These are phyloP conservation scores for Alternaria triticimaculans DNA, from an alignment of 2,329 filamentous ascomycete genomes.

Conservation along the genomic window DNA sequence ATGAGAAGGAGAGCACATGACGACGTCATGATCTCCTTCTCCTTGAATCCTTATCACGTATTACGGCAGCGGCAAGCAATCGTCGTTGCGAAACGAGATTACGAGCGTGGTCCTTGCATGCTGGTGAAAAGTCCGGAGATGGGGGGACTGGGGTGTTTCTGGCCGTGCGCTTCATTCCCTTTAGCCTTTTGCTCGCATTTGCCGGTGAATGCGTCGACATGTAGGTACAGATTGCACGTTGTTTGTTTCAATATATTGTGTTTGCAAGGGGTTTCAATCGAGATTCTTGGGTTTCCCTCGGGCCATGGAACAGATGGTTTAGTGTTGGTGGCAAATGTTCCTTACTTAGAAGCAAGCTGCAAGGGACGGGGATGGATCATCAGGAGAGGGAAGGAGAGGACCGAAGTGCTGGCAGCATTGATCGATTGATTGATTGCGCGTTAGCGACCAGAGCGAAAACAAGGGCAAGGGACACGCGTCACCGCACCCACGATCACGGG, in stretches of 20 bases:
- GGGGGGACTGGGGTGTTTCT: conserved; percentile 7
- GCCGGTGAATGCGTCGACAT: background rate
- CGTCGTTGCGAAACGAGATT: conserved; percentile 9
- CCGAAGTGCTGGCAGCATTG: background rate
- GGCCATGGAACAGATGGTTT: background rate
- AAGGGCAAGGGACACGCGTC: conserved; percentile 10
- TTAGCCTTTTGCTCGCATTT: conserved; percentile 3
- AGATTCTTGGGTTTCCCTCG: background rate
- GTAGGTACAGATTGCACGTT: conserved; percentile 4
- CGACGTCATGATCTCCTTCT: conserved; percentile 10
- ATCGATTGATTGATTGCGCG: background rate
- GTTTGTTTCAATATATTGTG: conserved; percentile 12
- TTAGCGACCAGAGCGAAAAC: background rate
- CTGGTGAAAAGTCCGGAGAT: conserved; percentile 7
- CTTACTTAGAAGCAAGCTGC: conserved; percentile 4
- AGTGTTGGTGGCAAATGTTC: background rate
- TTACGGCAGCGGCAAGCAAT: conserved; percentile 4
- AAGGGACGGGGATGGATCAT: conserved; percentile 3
- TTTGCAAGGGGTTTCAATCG: background rate
- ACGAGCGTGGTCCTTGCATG: conserved; percentile 1
- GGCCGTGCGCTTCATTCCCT: conserved; percentile 1
- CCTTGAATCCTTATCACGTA: conserved; percentile 9
- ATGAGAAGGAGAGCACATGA: background rate
- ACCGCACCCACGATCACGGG: background rate
- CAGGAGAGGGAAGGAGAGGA: background rate